These are phyloP conservation scores for Kentomonas sorsogonicus DNA, from an alignment of 208 protist species.

Conservation along the genomic window DNA sequence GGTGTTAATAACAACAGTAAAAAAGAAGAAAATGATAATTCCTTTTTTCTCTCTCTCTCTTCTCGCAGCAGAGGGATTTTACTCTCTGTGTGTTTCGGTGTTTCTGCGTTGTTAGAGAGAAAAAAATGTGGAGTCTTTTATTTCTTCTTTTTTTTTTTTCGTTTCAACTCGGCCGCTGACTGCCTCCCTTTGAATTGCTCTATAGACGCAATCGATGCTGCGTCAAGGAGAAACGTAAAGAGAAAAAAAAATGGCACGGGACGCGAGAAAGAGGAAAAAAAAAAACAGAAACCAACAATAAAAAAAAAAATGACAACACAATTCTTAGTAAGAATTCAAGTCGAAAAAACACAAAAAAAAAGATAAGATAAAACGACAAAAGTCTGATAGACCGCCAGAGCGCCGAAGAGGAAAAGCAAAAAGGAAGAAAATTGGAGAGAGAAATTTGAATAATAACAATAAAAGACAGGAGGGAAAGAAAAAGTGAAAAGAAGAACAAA, in stretches of 20 bases:
- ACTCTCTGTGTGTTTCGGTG: too few relatives aligned
- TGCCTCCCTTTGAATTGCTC: conserved; percentile 2
- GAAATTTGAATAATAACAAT: too few relatives aligned
- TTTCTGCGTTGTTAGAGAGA: neutral
- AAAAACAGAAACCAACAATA: conserved; percentile 10
- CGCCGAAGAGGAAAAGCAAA: conserved; percentile 12
- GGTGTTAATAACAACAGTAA: too few relatives aligned
- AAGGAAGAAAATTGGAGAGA: neutral
- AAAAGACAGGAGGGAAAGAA: conserved; percentile 4
- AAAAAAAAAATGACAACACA: conserved; percentile 6
- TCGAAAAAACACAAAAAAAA: conserved; percentile 4
- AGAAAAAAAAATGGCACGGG: neutral
- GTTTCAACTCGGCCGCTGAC: neutral
- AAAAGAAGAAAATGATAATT: too few relatives aligned
- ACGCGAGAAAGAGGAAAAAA: conserved; percentile 14
- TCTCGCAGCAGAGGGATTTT: too few relatives aligned
- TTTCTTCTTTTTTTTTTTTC: neutral
- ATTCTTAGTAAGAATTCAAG: neutral
- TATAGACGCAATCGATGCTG: neutral
- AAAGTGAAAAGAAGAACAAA: conserved; percentile 4
- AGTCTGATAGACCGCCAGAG: conserved; percentile 2
- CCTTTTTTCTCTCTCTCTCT: too few relatives aligned
- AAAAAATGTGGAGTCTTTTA: neutral
- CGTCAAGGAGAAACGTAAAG: conserved; percentile 10
- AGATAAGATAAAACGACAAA: neutral